Percentiles rank a stretch among this genome's conserved stretches.
Conservation (phyloP, 2,329 filamentous ascomycete genomes). For the Neonectria sp. region DNA sequence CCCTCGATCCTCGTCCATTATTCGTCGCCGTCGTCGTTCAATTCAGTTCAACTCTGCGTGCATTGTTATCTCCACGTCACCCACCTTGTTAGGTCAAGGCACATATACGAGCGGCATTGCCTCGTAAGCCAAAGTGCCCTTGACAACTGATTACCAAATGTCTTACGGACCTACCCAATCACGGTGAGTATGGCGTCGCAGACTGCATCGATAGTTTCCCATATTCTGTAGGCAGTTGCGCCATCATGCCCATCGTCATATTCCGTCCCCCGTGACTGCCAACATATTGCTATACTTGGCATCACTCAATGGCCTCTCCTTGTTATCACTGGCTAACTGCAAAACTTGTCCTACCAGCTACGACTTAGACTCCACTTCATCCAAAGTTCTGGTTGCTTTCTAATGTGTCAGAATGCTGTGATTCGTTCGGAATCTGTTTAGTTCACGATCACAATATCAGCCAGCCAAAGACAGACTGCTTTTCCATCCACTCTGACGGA, state of each 20-base stretch:
- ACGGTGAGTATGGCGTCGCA: constrained; percentile 9
- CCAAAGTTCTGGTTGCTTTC: constrained; percentile 1
- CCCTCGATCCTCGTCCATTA: not conserved
- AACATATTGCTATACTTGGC: not conserved
- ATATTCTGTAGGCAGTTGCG: not conserved
- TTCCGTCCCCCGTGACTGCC: not conserved
- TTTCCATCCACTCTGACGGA: not conserved
- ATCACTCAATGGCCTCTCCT: not conserved
- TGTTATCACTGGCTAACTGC: constrained; percentile 5
- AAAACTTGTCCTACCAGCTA: constrained; percentile 14
- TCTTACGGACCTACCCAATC: constrained; percentile 1
- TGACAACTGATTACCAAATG: constrained; percentile 3
- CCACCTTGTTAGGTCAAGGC: not conserved
- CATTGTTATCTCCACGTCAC: not conserved
- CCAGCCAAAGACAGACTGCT: constrained; percentile 12
- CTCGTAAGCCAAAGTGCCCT: constrained; percentile 11
- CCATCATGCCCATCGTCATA: not conserved
- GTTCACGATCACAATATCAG: constrained; percentile 5
- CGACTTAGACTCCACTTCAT: constrained; percentile 7
- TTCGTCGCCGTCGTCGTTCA: not conserved
- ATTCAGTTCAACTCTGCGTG: not conserved
- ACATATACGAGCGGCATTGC: constrained; percentile 16
- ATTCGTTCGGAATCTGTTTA: constrained; percentile 11
- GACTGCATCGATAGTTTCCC: constrained; percentile 3
- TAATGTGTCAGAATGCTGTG: constrained; percentile 12